A percentile compares a stretch with the other conserved stretches of the same genome.
Conservation (phyloP, 305 asterid species). For the Rubia peregrina region DNA sequence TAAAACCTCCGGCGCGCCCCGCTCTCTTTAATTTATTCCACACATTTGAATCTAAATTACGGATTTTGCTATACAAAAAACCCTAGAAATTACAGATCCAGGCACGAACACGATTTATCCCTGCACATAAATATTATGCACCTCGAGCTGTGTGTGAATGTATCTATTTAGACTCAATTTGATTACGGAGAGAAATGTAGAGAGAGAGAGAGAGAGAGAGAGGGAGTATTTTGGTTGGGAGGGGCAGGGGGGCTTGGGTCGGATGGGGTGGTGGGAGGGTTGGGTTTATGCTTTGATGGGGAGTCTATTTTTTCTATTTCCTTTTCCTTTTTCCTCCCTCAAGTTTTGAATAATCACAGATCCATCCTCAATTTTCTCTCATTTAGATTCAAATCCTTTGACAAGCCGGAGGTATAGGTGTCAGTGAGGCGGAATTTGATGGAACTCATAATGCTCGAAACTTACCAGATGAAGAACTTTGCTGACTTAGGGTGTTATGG, state of each 20-base stretch:
- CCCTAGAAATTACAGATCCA: conserved; percentile 21
- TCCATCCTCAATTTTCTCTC: too few species aligned
- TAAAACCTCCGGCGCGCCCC: conserved; percentile 13
- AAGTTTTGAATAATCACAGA: neutral
- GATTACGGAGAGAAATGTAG: conserved; percentile 19
- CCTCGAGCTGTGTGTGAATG: neutral
- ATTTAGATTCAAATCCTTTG: neutral
- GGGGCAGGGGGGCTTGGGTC: neutral
- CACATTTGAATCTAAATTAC: conserved; percentile 27
- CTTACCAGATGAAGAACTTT: too few species aligned
- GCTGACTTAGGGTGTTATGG: too few species aligned
- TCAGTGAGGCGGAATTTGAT: too few species aligned
- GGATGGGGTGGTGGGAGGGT: neutral
- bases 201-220: conserved; percentile 28
- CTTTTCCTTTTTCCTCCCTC: neutral
- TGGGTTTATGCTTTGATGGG: neutral
- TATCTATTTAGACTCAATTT: conserved; percentile 17
- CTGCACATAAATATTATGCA: neutral
- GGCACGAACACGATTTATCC: neutral
- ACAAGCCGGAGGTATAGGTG: neutral
- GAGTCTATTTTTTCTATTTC: neutral
- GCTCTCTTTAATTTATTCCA: conserved; percentile 2
- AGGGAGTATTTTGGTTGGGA: neutral
- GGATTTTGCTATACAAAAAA: conserved; percentile 18
- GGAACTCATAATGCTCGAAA: too few species aligned